These are phyloP conservation scores for Metrosideros polymorpha DNA, from an alignment of 441 rosid genomes.

Conservation along the genomic window DNA sequence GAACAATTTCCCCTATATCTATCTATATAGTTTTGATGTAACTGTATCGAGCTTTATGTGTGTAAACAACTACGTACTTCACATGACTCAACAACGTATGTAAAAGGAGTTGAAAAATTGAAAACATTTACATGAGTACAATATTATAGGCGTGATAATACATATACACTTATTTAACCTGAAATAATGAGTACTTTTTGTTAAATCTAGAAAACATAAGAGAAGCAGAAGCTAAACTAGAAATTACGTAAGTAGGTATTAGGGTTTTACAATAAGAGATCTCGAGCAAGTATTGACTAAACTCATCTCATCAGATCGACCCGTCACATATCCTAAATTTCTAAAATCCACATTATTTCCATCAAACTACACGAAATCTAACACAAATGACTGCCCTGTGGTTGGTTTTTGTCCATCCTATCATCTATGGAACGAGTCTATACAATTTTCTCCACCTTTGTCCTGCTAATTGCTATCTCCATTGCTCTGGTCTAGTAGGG, in stretches of 20 bases:
- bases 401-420: neutral
- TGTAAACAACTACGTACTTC: neutral
- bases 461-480: neutral
- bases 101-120: neutral
- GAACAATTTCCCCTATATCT: neutral
- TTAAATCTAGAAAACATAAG: neutral
- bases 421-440: neutral
- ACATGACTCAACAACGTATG: neutral
- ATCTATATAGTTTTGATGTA: neutral
- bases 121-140: neutral
- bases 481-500: neutral
- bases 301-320: neutral
- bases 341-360: neutral
- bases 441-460: neutral
- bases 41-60: neutral
- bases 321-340: neutral
- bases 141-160: neutral
- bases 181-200: rapidly evolving
- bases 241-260: neutral
- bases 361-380: neutral
- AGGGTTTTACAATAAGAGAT: neutral
- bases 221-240: neutral
- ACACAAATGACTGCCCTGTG: neutral
- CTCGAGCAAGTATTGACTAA: neutral
- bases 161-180: neutral